A percentile compares a stretch with the other conserved stretches of the same genome.
phyloP scores from a whole-genome alignment of 257 asterid species.

The Forsythia viridissima region DNA sequence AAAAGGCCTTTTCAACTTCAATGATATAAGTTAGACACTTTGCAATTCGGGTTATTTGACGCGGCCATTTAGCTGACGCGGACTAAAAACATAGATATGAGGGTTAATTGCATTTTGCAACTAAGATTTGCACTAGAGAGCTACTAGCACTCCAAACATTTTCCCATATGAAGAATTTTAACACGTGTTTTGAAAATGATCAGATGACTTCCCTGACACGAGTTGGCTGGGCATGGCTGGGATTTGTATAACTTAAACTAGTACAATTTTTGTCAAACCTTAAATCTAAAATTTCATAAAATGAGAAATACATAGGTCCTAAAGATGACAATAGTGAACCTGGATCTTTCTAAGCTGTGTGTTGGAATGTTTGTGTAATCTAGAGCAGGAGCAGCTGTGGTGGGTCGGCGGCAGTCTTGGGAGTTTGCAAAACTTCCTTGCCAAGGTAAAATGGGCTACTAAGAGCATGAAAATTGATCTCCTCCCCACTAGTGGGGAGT shows the following conservation, averaged over 20 bases:
- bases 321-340: no score
- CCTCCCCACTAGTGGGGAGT: no score
- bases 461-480: no score
- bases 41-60: no score
- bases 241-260: not conserved
- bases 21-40: no score
- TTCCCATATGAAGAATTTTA: not conserved
- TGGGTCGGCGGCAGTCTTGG: constrained; percentile 40
- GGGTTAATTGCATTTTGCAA: no score
- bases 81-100: not conserved
- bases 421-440: constrained; percentile 62
- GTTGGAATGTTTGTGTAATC: constrained; percentile 79
- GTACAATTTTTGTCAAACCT: not conserved
- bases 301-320: no score
- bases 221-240: not conserved
- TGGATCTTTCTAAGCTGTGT: constrained; percentile 89
- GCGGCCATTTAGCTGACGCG: no score
- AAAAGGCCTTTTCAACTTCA: no score
- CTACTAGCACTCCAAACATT: not conserved
- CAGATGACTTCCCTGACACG: not conserved
- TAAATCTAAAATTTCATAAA: not conserved
- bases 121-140: not conserved
- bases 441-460: constrained; percentile 36
- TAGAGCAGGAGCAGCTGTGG: constrained; percentile 41
- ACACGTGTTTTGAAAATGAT: not conserved